These are phyloP conservation scores for Juncus effusus DNA, from an alignment of 176 grass and related monocot genomes.

Conservation along the genomic window DNA sequence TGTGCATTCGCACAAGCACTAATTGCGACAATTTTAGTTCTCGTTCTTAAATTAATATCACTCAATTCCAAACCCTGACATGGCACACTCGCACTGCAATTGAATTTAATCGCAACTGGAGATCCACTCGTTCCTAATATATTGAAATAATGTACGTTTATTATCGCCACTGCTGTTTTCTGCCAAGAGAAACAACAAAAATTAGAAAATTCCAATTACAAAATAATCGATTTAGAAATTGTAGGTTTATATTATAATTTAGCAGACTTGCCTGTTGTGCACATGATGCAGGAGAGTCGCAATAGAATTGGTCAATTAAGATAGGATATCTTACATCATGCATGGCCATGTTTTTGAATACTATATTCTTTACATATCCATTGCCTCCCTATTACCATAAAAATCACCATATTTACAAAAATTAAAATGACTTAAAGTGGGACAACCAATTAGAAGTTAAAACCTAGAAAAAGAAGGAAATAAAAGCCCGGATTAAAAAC, in stretches of 20 bases:
- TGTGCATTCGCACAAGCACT: constrained; percentile 23
- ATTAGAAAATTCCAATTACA: not conserved
- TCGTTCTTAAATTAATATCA: constrained; percentile 4
- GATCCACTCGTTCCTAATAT: constrained; percentile 19
- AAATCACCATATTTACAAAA: not conserved
- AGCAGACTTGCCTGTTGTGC: constrained; percentile 17
- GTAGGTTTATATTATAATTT: constrained; percentile 2
- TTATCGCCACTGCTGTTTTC: constrained; percentile 20
- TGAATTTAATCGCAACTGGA: constrained; percentile 12
- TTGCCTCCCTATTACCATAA: constrained; percentile 25
- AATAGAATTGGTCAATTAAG: constrained; percentile 32
- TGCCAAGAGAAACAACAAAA: constrained; percentile 11
- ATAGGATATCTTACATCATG: constrained; percentile 25
- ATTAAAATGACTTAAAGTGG: not conserved
- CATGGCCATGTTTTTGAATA: constrained; percentile 33
- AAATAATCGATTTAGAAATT: not conserved
- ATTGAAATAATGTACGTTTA: constrained; percentile 9
- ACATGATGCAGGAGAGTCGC: constrained; percentile 16
- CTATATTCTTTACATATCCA: constrained; percentile 30
- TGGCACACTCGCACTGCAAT: constrained; percentile 27
- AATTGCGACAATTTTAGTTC: not conserved
- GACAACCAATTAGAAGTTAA: not conserved
- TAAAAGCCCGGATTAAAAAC: too few relatives aligned
- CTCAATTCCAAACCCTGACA: not conserved
- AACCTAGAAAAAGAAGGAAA: not conserved